Base-by-base conservation (phyloP, 345 rosid species). In the Erucastrum elatum region DNA sequence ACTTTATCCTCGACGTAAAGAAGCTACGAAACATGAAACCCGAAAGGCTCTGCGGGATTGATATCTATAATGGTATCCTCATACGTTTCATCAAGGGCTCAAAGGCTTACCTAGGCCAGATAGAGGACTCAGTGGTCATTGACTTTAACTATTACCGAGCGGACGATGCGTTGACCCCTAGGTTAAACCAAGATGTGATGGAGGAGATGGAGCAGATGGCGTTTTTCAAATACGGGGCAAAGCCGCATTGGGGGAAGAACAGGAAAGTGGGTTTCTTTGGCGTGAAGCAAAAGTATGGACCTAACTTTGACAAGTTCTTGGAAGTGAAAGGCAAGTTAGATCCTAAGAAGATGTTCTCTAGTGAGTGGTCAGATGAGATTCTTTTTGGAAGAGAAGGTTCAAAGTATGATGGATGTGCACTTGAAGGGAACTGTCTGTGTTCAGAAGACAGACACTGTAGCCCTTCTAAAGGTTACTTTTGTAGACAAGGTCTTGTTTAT, bases 121-220 rank as follows among this genome's bases (percentile, higher is more conserved):
- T 84, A 2, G 95, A 87, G 79, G 98, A 94, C 72, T 92, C 97
- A 0, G 76, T 90, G 0, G 97, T 88, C 7, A 58, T 94, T 65
- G 98, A 94, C 84, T 88, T 88, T 82, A 92, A 88, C 64, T 94
- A 94, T 62, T 94, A 87, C 75, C 80, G 97, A 6, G 90, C 97
- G 0, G 79, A 82, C 13, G 88, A 88, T 25, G 83, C 87, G 17
- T 84, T 83, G 8, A 88, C 84, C 4, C 98, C 94, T 7, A 87
- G 97, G 41, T 27, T 92, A 51, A 89, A 90, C 69, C 79, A 94
- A 83, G 94, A 92, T 51, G 80, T 85, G 30, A 86, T 87, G 92
- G 98, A 91, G 83, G 97, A 94, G 85, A 77, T 92, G 13, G 97
- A 94, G 89, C 97, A 92, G 75, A 86, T 94, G 76, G 98, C 97